phyloP scores from a whole-genome alignment of 495 filamentous ascomycete genomes.

The Aspergillus diversus region DNA sequence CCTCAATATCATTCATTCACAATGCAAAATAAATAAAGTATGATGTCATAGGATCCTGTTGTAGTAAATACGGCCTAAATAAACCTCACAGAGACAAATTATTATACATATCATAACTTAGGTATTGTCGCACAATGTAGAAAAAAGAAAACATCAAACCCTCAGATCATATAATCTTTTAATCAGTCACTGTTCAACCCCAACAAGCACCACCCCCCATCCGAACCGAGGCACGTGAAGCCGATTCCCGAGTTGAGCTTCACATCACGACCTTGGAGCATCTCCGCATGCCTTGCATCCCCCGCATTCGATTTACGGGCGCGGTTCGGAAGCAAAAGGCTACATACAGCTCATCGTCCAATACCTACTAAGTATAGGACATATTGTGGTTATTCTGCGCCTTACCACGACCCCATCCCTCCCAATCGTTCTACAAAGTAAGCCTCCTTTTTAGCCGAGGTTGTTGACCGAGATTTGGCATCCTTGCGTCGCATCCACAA shows the following conservation, averaged over 20 bases:
- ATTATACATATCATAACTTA: too few relatives aligned
- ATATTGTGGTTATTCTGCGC: too few relatives aligned
- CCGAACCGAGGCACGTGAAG: conserved; percentile 29
- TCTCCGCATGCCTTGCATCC: conserved; percentile 3
- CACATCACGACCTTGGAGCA: background rate
- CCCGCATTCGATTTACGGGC: background rate
- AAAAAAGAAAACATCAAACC: background rate
- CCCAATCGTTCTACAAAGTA: background rate
- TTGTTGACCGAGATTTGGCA: background rate
- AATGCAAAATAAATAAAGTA: too few relatives aligned
- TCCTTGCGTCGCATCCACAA: background rate
- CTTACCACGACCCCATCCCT: background rate
- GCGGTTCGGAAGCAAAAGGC: too few relatives aligned
- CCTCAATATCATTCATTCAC: too few relatives aligned
- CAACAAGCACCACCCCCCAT: background rate
- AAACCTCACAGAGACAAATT: too few relatives aligned
- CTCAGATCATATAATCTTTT: background rate
- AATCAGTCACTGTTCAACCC: background rate
- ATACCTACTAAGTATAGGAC: background rate
- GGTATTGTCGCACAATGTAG: too few relatives aligned
- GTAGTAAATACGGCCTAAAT: too few relatives aligned
- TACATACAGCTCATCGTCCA: background rate
- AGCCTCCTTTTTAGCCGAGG: background rate
- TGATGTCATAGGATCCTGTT: too few relatives aligned
- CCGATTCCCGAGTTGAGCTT: conserved; percentile 13